These are phyloP conservation scores for Theobroma grandiflorum DNA, from an alignment of 441 rosid genomes.

Conservation along the genomic window DNA sequence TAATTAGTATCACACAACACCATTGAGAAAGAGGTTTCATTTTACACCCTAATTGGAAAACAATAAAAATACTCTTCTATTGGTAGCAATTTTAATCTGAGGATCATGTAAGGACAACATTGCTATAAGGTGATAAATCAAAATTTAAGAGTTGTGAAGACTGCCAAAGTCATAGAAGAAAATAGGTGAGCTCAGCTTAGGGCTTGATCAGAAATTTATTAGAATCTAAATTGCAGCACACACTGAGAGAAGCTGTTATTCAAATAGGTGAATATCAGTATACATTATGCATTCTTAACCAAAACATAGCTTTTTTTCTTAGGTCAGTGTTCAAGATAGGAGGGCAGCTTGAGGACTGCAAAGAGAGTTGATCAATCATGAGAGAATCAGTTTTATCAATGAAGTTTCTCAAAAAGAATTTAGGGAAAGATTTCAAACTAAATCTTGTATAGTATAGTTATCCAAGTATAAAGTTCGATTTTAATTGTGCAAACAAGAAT, in stretches of 20 bases:
- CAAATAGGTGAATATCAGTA: neutral
- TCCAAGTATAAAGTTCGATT: neutral
- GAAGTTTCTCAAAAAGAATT: neutral
- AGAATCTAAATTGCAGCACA: neutral
- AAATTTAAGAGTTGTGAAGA: neutral
- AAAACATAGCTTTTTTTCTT: neutral
- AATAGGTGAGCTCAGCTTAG: neutral
- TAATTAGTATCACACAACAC: neutral
- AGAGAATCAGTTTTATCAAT: neutral
- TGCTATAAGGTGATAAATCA: neutral
- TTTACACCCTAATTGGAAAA: neutral
- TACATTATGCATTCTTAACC: neutral
- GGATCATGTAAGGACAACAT: neutral
- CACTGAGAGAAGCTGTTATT: neutral
- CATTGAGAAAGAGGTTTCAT: neutral
- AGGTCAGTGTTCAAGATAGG: neutral
- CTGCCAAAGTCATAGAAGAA: neutral
- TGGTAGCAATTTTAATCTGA: neutral
- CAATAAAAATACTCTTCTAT: neutral
- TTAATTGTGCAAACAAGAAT: constrained; percentile 1
- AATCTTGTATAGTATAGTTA: neutral
- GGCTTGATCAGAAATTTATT: neutral
- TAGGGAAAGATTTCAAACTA: neutral
- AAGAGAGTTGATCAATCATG: neutral
- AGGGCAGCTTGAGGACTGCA: neutral